Evolutionary conservation across 371 early-diverging fungal genomes (phyloP).

Genomic region (Zychaea mexicana): DNA sequence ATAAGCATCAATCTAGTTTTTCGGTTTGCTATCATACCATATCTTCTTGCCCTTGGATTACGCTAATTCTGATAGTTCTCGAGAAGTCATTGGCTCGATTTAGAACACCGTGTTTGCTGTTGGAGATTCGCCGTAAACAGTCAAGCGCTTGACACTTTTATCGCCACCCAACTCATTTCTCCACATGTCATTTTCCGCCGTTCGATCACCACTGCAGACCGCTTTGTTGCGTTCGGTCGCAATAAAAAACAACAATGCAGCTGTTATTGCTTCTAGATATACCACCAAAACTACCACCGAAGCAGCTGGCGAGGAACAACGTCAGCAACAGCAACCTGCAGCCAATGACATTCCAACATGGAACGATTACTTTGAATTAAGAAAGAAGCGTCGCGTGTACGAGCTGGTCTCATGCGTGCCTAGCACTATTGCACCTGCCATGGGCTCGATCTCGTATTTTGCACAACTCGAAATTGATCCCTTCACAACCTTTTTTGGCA

Average conservation of each 20-base stretch:
- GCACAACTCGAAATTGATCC: conserved; percentile 81
- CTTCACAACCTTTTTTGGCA: conserved; percentile 72
- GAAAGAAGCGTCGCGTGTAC: conserved; percentile 68
- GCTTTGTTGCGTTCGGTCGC: neutral
- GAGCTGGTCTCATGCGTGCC: conserved; percentile 72
- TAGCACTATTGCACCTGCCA: conserved; percentile 61
- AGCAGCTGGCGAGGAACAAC: neutral
- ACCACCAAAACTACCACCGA: neutral
- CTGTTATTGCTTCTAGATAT: neutral
- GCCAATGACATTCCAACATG: conserved; percentile 48
- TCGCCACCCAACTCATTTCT: neutral
- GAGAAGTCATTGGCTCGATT: no score
- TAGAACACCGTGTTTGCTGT: no score
- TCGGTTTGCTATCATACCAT: no score
- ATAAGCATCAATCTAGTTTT: no score
- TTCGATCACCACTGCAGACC: neutral
- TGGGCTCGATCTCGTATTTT: conserved; percentile 71
- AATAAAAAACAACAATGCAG: neutral
- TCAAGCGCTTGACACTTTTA: neutral
- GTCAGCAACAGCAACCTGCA: neutral
- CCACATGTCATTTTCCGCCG: neutral
- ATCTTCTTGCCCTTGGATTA: no score
- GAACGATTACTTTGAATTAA: conserved; percentile 81
- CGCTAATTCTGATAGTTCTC: no score
- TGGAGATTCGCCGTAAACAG: no score